Percentiles rank a stretch among this genome's conserved stretches.
These are phyloP conservation scores for Cordyceps tenuipes DNA, from an alignment of 2,329 filamentous ascomycete species.

Conservation along the genomic window DNA sequence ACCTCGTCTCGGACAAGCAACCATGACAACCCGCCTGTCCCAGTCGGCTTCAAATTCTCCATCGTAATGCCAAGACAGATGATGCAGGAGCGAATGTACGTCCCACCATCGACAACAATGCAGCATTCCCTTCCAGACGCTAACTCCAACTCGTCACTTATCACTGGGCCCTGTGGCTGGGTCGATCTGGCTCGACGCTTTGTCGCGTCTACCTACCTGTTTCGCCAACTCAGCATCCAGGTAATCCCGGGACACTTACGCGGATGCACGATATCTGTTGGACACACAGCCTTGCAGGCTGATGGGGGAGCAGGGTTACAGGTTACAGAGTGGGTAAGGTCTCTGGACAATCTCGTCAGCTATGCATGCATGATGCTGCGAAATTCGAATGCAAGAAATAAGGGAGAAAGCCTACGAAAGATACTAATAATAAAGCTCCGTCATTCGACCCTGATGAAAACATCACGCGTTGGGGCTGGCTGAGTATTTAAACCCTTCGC, in stretches of 20 bases:
- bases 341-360: not conserved
- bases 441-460: not conserved
- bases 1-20: not conserved
- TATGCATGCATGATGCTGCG: not conserved
- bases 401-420: not conserved
- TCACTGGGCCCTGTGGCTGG: not conserved
- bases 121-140: not conserved
- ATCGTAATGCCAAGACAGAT: too few species aligned
- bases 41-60: too few species aligned
- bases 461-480: not conserved
- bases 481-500: conserved; percentile 4
- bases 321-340: not conserved
- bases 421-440: not conserved
- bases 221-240: not conserved
- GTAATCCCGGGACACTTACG: not conserved
- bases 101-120: not conserved
- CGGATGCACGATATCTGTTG: not conserved
- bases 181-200: not conserved
- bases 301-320: not conserved
- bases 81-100: not conserved
- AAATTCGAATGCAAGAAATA: not conserved
- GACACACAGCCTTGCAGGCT: not conserved
- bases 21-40: too few species aligned
- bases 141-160: not conserved
- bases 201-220: not conserved